Conservation (phyloP, 108 stramenopile genomes). For the Cyclotella choctawhatcheeana region DNA sequence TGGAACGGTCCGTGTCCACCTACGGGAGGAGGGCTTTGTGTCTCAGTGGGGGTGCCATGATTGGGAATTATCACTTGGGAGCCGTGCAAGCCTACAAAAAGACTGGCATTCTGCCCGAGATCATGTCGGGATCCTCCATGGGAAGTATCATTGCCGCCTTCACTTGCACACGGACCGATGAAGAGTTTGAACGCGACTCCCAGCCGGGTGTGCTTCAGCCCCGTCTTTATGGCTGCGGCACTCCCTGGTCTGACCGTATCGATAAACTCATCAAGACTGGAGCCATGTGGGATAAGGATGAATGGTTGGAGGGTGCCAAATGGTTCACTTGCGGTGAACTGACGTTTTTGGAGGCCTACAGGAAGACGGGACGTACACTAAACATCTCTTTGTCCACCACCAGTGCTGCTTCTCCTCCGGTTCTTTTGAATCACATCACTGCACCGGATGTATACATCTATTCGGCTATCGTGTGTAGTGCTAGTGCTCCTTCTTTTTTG, state of each 20-base stretch:
- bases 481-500: not conserved
- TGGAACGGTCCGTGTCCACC: not conserved
- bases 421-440: not conserved
- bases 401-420: not conserved
- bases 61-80: not conserved
- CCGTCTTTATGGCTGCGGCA: not conserved
- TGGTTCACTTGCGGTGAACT: not conserved
- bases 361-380: not conserved
- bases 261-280: not conserved
- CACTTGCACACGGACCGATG: not conserved
- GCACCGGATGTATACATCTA: not conserved
- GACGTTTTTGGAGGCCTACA: not conserved
- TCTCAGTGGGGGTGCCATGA: not conserved
- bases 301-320: not conserved
- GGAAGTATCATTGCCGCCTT: not conserved
- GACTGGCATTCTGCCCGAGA: not conserved
- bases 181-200: not conserved
- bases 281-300: not conserved
- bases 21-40: not conserved
- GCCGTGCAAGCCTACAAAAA: not conserved
- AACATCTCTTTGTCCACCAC: not conserved
- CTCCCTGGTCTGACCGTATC: not conserved
- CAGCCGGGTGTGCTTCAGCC: not conserved
- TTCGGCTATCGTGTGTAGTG: not conserved
- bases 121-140: not conserved